Evolutionary conservation across 768 basidiomycete genomes (phyloP).

Genomic region (Termitomyces bulborhizus): DNA sequence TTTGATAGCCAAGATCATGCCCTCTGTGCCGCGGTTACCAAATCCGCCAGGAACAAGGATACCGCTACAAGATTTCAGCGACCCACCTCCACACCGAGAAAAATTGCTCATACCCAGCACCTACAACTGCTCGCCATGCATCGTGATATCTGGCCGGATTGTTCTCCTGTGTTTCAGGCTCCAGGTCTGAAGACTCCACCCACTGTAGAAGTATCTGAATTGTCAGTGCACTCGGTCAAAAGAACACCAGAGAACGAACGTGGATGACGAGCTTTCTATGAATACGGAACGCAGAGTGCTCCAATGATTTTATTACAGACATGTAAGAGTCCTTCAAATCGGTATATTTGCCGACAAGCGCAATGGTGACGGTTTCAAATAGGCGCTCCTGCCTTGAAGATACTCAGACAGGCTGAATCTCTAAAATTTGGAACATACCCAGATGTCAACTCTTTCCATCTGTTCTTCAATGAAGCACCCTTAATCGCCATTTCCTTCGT

Average conservation of each 20-base stretch:
- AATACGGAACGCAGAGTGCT: slow-evolving; percentile 94
- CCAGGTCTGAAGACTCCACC: slow-evolving; percentile 94
- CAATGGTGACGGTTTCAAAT: slow-evolving; percentile 84
- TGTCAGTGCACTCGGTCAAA: neutral
- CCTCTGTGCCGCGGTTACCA: slow-evolving; percentile 88
- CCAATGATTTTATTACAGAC: slow-evolving; percentile 94
- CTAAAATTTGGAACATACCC: slow-evolving; percentile 41
- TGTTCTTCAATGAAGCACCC: slow-evolving; percentile 58
- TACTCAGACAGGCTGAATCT: neutral
- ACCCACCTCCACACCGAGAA: neutral
- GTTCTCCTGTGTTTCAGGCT: slow-evolving; percentile 70
- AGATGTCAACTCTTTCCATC: slow-evolving; percentile 82
- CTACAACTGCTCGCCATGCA: slow-evolving; percentile 89
- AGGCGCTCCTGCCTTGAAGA: slow-evolving; percentile 79
- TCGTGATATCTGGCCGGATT: slow-evolving; percentile 90
- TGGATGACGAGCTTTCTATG: slow-evolving; percentile 77
- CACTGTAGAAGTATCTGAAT: slow-evolving; percentile 44
- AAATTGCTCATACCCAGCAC: slow-evolving; percentile 59
- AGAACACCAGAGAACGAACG: slow-evolving; percentile 35
- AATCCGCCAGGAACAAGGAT: slow-evolving; percentile 98
- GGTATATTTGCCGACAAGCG: slow-evolving; percentile 96
- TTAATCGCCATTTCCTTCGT: slow-evolving; percentile 48
- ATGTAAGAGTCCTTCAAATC: slow-evolving; percentile 97
- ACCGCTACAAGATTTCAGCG: slow-evolving; percentile 46
- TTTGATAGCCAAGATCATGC: slow-evolving; percentile 97